Conservation (phyloP, 768 basidiomycete species). For the Tubosaeta sp. region DNA sequence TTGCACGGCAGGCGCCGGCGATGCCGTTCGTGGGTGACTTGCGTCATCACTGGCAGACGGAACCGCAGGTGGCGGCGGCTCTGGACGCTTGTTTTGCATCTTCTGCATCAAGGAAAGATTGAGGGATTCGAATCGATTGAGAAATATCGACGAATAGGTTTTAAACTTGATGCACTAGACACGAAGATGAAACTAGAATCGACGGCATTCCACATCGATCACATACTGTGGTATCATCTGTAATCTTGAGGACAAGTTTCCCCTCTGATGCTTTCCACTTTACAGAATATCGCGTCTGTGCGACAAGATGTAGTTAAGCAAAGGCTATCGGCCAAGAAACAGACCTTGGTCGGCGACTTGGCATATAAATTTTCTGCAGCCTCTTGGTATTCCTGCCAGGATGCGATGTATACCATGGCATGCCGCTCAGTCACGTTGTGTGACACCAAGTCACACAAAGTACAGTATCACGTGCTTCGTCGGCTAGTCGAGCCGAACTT, state of each 20-base stretch:
- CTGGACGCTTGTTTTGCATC: conserved; percentile 66
- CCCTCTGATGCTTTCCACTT: conserved; percentile 88
- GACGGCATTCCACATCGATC: background rate
- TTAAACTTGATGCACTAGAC: conserved; percentile 92
- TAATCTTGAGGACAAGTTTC: conserved; percentile 89
- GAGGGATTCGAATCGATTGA: conserved; percentile 93
- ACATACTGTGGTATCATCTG: conserved; percentile 83
- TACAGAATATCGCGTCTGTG: conserved; percentile 82
- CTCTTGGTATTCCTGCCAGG: conserved; percentile 88
- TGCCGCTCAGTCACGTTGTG: background rate
- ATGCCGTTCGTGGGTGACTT: conserved; percentile 29
- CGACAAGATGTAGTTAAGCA: conserved; percentile 1
- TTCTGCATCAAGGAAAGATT: conserved; percentile 83
- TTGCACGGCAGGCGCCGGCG: conserved; percentile 31
- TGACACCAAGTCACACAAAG: conserved; percentile 17
- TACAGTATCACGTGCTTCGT: conserved; percentile 8
- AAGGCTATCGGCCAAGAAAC: conserved; percentile 15
- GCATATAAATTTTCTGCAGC: conserved; percentile 83
- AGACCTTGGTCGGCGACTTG: conserved; percentile 72
- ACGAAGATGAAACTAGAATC: background rate
- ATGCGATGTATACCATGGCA: conserved; percentile 72
- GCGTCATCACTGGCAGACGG: conserved; percentile 18
- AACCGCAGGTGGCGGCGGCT: conserved; percentile 24
- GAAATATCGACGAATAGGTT: conserved; percentile 88
- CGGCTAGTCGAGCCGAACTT: background rate